These are phyloP conservation scores for Penicillium paxilli DNA, from an alignment of 495 filamentous ascomycete species.

Conservation along the genomic window DNA sequence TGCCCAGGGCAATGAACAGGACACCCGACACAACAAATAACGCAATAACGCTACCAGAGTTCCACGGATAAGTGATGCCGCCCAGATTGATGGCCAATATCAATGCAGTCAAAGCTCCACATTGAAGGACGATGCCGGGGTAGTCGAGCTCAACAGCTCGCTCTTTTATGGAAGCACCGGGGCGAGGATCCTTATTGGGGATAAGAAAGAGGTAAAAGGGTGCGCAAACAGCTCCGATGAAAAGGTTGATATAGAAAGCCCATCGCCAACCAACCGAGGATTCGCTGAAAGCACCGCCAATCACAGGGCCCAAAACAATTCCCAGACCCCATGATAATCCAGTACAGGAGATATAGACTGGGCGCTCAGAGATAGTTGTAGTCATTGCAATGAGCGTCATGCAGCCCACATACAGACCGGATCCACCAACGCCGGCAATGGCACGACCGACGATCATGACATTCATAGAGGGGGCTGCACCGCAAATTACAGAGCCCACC, in stretches of 20 bases:
- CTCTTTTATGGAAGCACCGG: not conserved
- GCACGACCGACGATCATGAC: conserved; percentile 50
- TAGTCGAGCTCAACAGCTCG: conserved; percentile 10
- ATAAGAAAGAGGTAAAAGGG: conserved; percentile 1
- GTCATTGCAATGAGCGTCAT: conserved; percentile 45
- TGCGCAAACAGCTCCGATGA: not conserved
- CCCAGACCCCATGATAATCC: conserved; percentile 45
- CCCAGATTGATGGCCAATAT: conserved; percentile 29
- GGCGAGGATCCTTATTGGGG: not conserved
- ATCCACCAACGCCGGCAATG: conserved; percentile 39
- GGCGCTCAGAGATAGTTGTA: conserved; percentile 45
- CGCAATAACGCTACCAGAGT: conserved; percentile 47
- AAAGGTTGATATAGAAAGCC: conserved; percentile 10
- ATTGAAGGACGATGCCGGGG: conserved; percentile 18
- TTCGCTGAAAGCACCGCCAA: conserved; percentile 4
- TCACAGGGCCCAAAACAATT: conserved; percentile 21
- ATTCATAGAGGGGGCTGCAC: conserved; percentile 48
- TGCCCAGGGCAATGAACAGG: conserved; percentile 34
- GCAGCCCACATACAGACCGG: conserved; percentile 52
- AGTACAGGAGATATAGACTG: conserved; percentile 44
- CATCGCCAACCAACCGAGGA: conserved; percentile 3
- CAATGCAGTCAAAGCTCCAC: conserved; percentile 12
- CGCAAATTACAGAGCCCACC: conserved; percentile 49
- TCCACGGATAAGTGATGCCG: conserved; percentile 35
- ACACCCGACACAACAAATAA: conserved; percentile 48